Evolutionary conservation across 306 rosid genomes (phyloP), one percentile per base, ranked within the genome.

Genomic region (Aeschynomene evenia): DNA sequence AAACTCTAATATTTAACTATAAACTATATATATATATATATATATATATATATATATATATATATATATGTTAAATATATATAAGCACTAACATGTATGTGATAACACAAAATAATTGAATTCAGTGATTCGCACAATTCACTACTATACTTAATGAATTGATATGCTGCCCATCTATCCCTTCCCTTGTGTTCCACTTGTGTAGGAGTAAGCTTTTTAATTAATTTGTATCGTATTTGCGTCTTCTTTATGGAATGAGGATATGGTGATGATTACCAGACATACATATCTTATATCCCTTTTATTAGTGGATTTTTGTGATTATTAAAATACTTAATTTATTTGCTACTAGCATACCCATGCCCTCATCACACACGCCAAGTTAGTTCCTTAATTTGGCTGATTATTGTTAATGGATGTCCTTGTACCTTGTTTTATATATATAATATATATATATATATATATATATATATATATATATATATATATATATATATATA

Each of bases 371-470:
- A 65, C 21, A 48, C 68, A 37, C 15, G 37, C 58, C 7, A 45
- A 11, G 20, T 68, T 52, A n/a, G n/a, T n/a, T n/a, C n/a, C n/a
- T n/a, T n/a, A n/a, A 40, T 19, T 58, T 42, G 64, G 48, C 39
- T 45, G 10, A 63, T 45, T 45, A 28, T 28, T 3, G 12, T 8
- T 55, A 70, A 22, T 70, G 77, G 76, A 18, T 70, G 77, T 71
- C 64, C 50, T 70, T 23, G 52, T 56, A 23, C 21, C 74, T 46
- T 34, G 9, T 45, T 58, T 7, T 64, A 28, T 33, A 23, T 33
- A 48, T 18, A 37, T 53, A 50, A n/a, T 58, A 12, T 64, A 28
- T 33, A 23, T 33, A 48, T 18, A 37, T 53, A 50, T 67, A n/a
- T 58, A 12, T 64, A 28, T 33, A 23, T 33, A 48, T 18, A 37